Evolutionary conservation across 768 basidiomycete genomes (phyloP).

Genomic region (Boletus reticuloceps): DNA sequence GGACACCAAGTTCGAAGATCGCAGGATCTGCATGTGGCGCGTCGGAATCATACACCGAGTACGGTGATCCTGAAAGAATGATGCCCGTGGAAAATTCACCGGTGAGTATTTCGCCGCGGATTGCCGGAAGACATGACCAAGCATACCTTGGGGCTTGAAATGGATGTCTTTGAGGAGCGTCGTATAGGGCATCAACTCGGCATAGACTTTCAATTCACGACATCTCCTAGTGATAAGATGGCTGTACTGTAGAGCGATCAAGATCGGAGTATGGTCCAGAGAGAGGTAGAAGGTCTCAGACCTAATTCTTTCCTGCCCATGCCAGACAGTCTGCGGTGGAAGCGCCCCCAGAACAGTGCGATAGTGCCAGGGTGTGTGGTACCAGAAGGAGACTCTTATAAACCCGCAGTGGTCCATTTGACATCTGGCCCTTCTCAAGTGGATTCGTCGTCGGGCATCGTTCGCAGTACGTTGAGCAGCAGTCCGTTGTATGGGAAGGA

Average conservation of each 20-base stretch:
- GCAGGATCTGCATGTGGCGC: constrained; percentile 93
- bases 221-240: constrained; percentile 97
- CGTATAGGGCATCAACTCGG: constrained; percentile 97
- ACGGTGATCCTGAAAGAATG: constrained; percentile 96
- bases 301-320: too few relatives aligned
- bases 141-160: constrained; percentile 90
- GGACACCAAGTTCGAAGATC: constrained; percentile 84
- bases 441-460: too few relatives aligned
- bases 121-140: neutral
- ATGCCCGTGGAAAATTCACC: constrained; percentile 53
- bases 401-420: too few relatives aligned
- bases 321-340: too few relatives aligned
- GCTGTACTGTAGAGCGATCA: constrained; percentile 63
- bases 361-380: too few relatives aligned
- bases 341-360: too few relatives aligned
- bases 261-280: constrained; percentile 7
- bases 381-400: too few relatives aligned
- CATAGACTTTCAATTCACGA: constrained; percentile 96
- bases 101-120: neutral
- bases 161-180: constrained; percentile 81
- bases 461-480: too few relatives aligned
- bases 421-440: too few relatives aligned
- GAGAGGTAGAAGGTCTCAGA: constrained; percentile 33
- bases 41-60: constrained; percentile 92
- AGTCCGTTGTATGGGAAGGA: too few relatives aligned